Percentiles rank a stretch among this genome's conserved stretches.
phyloP scores from a whole-genome alignment of 2,329 filamentous ascomycete genomes.

The Aspergillus vadensis region DNA sequence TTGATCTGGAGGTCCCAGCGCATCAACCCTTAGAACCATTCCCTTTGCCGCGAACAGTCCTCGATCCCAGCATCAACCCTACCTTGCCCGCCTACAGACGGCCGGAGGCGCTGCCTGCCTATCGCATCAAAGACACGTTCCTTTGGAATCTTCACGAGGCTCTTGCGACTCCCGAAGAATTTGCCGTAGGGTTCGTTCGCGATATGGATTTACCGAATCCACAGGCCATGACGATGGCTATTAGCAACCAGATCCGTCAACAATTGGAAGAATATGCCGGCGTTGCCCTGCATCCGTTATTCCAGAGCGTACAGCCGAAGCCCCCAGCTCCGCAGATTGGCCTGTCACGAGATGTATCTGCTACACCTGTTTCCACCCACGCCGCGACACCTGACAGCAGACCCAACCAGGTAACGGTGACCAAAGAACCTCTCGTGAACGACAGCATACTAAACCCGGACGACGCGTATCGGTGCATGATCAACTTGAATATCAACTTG shows the following conservation, averaged over 20 bases:
- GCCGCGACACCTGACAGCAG: conserved; percentile 61
- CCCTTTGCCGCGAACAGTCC: conserved; percentile 45
- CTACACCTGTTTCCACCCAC: conserved; percentile 53
- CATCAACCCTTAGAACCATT: conserved; percentile 56
- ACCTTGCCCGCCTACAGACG: conserved; percentile 75
- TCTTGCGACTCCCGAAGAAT: conserved; percentile 90
- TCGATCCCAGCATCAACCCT: conserved; percentile 57
- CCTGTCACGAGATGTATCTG: conserved; percentile 56
- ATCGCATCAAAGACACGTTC: conserved; percentile 91
- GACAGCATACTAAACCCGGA: conserved; percentile 82
- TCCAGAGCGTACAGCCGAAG: conserved; percentile 58
- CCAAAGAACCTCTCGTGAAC: conserved; percentile 52
- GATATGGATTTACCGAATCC: conserved; percentile 88
- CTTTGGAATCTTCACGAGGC: conserved; percentile 97
- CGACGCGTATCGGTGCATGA: conserved; percentile 91
- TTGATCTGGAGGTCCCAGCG: conserved; percentile 87
- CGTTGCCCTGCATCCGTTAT: conserved; percentile 88
- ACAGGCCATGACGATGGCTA: conserved; percentile 69
- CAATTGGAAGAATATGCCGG: conserved; percentile 96
- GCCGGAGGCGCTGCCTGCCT: conserved; percentile 78
- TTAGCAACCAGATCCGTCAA: conserved; percentile 90
- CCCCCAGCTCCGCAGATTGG: conserved; percentile 33
- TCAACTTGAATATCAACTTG: conserved; percentile 87
- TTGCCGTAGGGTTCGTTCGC: conserved; percentile 85
- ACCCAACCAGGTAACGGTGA: conserved; percentile 30